These are phyloP conservation scores for Xerocomus amazonicus DNA, from an alignment of 1,284 basidiomycete genomes.

Conservation along the genomic window DNA sequence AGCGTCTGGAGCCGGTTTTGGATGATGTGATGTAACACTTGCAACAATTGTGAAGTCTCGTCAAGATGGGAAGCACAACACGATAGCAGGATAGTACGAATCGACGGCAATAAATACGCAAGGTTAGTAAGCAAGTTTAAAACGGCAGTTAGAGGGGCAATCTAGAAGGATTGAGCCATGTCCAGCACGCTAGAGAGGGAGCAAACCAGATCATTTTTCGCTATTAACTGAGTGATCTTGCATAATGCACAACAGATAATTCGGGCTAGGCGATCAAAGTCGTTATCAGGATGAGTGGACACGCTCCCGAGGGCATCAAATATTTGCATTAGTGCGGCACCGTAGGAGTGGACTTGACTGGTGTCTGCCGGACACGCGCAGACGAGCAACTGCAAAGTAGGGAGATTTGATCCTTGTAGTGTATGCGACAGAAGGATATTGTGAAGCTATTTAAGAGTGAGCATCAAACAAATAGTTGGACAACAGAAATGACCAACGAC, in stretches of 20 bases:
- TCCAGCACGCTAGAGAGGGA: conserved; percentile 1
- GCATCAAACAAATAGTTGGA: conserved; percentile 3
- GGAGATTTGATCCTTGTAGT: conserved; percentile 33
- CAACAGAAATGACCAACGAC: conserved; percentile 42
- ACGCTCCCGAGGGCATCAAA: conserved; percentile 49
- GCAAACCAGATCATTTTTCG: conserved; percentile 42
- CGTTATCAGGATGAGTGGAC: conserved; percentile 34
- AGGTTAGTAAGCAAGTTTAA: conserved; percentile 51
- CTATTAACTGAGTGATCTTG: conserved; percentile 37
- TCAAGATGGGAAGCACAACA: conserved; percentile 19
- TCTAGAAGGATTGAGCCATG: conserved; percentile 33
- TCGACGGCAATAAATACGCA: conserved; percentile 47
- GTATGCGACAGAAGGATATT: conserved; percentile 57
- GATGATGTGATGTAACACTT: conserved; percentile 42
- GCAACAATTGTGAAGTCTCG: conserved; percentile 36
- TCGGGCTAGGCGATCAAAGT: conserved; percentile 26
- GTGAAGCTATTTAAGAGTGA: conserved; percentile 44
- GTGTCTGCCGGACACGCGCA: conserved; percentile 33
- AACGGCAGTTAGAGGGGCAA: conserved; percentile 45
- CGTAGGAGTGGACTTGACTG: conserved; percentile 37
- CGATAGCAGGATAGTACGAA: conserved; percentile 41
- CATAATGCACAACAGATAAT: conserved; percentile 38
- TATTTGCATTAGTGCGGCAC: conserved; percentile 40
- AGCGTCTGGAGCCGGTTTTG: conserved; percentile 36
- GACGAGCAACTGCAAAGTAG: conserved; percentile 58